phyloP scores from a whole-genome alignment of 1,284 basidiomycete genomes.

The Neonothopanus nambi region DNA sequence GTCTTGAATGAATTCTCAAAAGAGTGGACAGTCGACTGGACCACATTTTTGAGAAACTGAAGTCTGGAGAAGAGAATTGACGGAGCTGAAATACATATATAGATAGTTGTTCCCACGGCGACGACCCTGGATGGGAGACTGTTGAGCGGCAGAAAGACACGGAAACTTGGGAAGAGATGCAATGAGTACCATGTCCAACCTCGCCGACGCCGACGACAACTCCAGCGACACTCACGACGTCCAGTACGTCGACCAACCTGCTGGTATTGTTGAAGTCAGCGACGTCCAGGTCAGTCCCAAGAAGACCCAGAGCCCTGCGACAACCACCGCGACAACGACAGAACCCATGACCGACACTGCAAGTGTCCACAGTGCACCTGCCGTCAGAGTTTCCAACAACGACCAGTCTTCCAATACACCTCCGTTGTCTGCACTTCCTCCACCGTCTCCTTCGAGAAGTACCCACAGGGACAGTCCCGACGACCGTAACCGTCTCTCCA shows the following conservation, averaged over 20 bases:
- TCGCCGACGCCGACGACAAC: constrained; percentile 33
- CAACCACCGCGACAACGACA: neutral
- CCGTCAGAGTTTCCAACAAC: neutral
- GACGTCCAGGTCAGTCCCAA: constrained; percentile 34
- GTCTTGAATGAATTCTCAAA: constrained; percentile 1
- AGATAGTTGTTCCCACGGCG: no score
- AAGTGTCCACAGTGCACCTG: constrained; percentile 42
- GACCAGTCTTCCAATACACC: constrained; percentile 24
- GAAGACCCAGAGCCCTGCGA: constrained; percentile 2
- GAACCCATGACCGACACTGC: constrained; percentile 26
- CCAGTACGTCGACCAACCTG: constrained; percentile 22
- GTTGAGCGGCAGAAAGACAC: no score
- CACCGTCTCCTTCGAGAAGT: constrained; percentile 30
- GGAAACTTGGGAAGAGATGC: no score
- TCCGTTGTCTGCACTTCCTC: constrained; percentile 24
- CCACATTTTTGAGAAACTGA: neutral
- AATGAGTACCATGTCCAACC: constrained; percentile 22
- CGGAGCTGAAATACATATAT: no score
- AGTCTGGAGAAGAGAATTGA: no score
- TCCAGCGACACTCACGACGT: constrained; percentile 40
- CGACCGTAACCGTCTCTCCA: constrained; percentile 28
- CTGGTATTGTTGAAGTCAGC: constrained; percentile 22
- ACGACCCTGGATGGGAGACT: no score
- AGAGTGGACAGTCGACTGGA: constrained; percentile 2
- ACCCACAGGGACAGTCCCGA: constrained; percentile 25